These are phyloP conservation scores for Colletotrichum liaoningense DNA, from an alignment of 2,329 filamentous ascomycete species.

Conservation along the genomic window DNA sequence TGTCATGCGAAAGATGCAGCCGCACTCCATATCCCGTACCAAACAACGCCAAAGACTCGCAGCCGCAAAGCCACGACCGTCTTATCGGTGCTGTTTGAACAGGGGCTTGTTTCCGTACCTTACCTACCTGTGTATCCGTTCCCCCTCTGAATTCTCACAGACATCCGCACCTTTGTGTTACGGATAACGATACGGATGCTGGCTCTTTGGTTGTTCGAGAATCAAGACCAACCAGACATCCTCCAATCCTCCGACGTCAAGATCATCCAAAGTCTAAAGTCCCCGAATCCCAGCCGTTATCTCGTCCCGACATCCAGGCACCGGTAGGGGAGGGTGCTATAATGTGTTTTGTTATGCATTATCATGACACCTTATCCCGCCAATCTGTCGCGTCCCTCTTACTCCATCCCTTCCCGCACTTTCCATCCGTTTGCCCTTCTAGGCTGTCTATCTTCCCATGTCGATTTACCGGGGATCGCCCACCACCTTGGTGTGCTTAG, in stretches of 20 bases:
- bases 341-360: neutral
- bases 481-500: neutral
- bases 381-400: slow-evolving; percentile 19
- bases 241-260: neutral
- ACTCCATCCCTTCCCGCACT: slow-evolving; percentile 27
- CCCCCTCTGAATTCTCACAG: neutral
- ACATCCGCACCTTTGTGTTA: neutral
- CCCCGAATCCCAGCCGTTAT: slow-evolving; percentile 20
- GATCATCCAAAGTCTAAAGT: neutral
- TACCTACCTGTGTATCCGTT: slow-evolving; percentile 1
- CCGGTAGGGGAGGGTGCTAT: slow-evolving; percentile 5
- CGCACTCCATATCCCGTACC: neutral
- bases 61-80: slow-evolving; percentile 21
- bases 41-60: slow-evolving; percentile 6
- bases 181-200: neutral
- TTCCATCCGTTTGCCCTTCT: slow-evolving; percentile 3
- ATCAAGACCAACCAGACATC: neutral
- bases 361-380: slow-evolving; percentile 15
- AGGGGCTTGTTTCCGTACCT: slow-evolving; percentile 27
- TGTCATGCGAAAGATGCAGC: slow-evolving; percentile 21
- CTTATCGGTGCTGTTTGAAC: slow-evolving; percentile 21
- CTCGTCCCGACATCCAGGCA: slow-evolving; percentile 15
- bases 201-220: neutral
- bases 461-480: neutral
- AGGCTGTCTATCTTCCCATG: neutral